phyloP scores from a whole-genome alignment of 2,329 filamentous ascomycete genomes.

The Verticillium isaacii region DNA sequence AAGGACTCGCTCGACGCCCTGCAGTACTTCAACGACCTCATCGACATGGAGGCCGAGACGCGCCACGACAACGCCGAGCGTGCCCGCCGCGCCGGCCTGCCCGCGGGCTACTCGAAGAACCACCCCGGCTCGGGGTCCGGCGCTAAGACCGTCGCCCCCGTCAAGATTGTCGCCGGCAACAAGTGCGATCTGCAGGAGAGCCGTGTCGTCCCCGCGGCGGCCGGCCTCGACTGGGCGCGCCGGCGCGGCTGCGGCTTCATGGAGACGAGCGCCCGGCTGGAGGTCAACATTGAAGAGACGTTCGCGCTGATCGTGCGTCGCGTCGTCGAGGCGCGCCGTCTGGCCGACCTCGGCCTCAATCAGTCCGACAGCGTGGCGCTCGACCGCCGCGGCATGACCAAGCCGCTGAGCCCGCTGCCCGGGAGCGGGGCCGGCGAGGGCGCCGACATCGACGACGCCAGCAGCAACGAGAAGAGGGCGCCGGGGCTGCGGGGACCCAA shows the following conservation, averaged over 20 bases:
- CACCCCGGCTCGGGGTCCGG: conserved; percentile 26
- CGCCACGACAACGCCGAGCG: conserved; percentile 57
- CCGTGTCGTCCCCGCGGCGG: conserved; percentile 62
- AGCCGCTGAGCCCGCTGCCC: conserved; percentile 51
- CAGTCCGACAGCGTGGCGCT: conserved; percentile 31
- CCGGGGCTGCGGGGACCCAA: conserved; percentile 39
- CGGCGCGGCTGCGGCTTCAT: conserved; percentile 74
- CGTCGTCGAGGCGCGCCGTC: conserved; percentile 52
- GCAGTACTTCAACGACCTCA: conserved; percentile 75
- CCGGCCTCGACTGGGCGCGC: conserved; percentile 74
- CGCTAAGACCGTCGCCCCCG: conserved; percentile 57
- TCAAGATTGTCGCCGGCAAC: conserved; percentile 82
- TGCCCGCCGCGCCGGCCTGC: conserved; percentile 38
- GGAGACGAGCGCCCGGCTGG: conserved; percentile 79
- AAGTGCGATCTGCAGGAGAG: conserved; percentile 76
- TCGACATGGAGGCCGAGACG: conserved; percentile 76
- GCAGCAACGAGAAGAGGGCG: conserved; percentile 38
- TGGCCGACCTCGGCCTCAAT: conserved; percentile 42
- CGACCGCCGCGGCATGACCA: conserved; percentile 51
- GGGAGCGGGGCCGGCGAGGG: conserved; percentile 19
- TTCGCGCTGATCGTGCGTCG: conserved; percentile 66
- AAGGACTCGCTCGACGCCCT: conserved; percentile 64
- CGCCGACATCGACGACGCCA: background rate
- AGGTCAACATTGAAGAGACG: conserved; percentile 87
- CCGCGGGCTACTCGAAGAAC: conserved; percentile 21